Evolutionary conservation across 495 filamentous ascomycete species (phyloP), one percentile per base, ranked within the genome.

Genomic region (Rostrohypoxylon terebratum): DNA sequence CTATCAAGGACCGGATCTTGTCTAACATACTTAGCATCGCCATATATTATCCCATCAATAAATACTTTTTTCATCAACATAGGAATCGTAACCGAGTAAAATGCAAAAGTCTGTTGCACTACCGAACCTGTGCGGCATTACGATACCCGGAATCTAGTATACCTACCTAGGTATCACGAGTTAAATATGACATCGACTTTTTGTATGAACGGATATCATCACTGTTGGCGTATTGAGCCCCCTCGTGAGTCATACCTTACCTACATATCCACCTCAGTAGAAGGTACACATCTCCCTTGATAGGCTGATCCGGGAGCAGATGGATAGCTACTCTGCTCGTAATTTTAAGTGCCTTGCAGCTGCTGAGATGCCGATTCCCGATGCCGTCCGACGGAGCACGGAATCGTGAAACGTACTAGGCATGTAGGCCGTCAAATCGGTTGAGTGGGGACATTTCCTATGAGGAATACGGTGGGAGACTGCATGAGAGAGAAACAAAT

Each of bases 321-420:
- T 50, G 40, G 38, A 23, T 53, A 47, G 48, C 20, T 74, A 53
- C 66, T 59, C 55, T 14, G 38, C n/a, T 36, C 36, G 66, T 67
- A 70, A 74, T 69, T 70, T 59, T 54, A 74, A 20, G 38, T 67
- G 44, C 72, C 68, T 72, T 68, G 68, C 63, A 75, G 68, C 59
- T 68, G 40, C 68, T 71, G 63, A 62, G 33, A 71, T 64, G 72
- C 68, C 65, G 63, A 68, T 68, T 65, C 40, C 72, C 68, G 72
- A 62, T 67, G 63, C 68, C 55, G 72, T 75, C 67, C 64, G 63
- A 75, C 72, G 23, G 40, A 5, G 31, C 18, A 71, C 67, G 64
- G 16, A 42, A 40, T 14, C 50, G 34, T 64, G 63, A 44, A 44
- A 67, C 62, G 42, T 47, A 60, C 14, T 42, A 28, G 28, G 28